Evolutionary conservation across 768 basidiomycete species (phyloP), one percentile per base, ranked within the genome.

Genomic region (Trametes meyenii): DNA sequence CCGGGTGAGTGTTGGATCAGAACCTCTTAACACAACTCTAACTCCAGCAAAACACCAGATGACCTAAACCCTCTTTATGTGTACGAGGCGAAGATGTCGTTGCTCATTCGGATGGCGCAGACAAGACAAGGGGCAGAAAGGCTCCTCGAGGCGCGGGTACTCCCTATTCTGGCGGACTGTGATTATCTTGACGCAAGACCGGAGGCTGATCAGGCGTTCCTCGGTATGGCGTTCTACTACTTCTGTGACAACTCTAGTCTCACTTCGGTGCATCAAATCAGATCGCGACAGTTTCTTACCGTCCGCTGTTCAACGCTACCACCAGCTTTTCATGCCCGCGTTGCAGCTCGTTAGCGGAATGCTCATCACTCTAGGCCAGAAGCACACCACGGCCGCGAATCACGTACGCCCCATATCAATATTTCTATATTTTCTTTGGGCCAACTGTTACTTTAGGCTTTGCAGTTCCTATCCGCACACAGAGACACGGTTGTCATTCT

Each of bases 11-110:
- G 33, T 55, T 42, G 7, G 48, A 7, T 46, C 38, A 59, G 21
- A 21, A 10, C 7, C 10, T 12, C 10, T 5, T 24, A 10, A 5
- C 13, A 7, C 5, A 14, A 11, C 14, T 48, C 65, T 12, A 66
- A 19, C 53, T 13, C 33, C 40, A 19, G 13, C 38, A 7, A 6
- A 40, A 42, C 39, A 13, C 4, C 39, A 96, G 96, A 93, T 65
- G 92, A 95, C 60, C 75, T 98, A 33, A 96, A 96, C 68, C 81
- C 93, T 0, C 78, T 96, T 42, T 98, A 97, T 74, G 91, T 98
- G 14, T 98, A 94, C 67, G 96, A 98, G 71, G 85, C 95, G 14
- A 96, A 96, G 75, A 88, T 96, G 85, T 92, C 95, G 3, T 77
- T 97, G 63, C 85, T 98, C 60, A 83, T 90, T 26, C 84, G 93